Conservation (phyloP, 2,329 filamentous ascomycete species). For the Achaetomium macrosporum region DNA sequence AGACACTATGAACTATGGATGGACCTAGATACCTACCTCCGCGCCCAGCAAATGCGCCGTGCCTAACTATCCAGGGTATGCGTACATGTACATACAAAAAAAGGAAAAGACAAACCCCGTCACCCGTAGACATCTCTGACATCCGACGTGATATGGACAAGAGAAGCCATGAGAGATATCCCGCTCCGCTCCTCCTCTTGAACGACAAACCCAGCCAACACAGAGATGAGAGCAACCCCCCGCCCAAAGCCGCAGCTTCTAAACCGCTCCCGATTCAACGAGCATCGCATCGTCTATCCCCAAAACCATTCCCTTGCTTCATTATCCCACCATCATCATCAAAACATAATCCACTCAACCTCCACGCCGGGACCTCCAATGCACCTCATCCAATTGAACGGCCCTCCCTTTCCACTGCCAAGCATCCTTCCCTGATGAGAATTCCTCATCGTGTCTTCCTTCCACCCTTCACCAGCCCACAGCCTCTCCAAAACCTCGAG, state of each 20-base stretch:
- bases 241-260: neutral
- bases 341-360: conserved; percentile 65
- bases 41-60: conserved; percentile 1
- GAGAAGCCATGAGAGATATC: neutral
- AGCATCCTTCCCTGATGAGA: conserved; percentile 26
- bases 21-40: neutral
- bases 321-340: conserved; percentile 21
- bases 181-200: neutral
- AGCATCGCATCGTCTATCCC: neutral
- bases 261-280: too few relatives aligned
- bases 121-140: conserved; percentile 1
- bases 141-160: neutral
- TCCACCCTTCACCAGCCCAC: conserved; percentile 56
- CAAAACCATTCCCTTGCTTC: neutral
- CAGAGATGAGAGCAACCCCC: conserved; percentile 4
- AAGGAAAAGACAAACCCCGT: neutral
- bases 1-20: conserved; percentile 2
- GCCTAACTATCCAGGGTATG: conserved; percentile 10
- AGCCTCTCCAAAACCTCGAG: conserved; percentile 80
- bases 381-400: conserved; percentile 54
- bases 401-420: conserved; percentile 33
- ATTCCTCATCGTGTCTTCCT: conserved; percentile 33
- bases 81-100: conserved; percentile 1
- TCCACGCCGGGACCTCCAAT: conserved; percentile 52
- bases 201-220: neutral